Percentiles rank a stretch among this genome's conserved stretches.
Conservation (phyloP, 345 rosid species). For the Sonneratia caseolaris region DNA sequence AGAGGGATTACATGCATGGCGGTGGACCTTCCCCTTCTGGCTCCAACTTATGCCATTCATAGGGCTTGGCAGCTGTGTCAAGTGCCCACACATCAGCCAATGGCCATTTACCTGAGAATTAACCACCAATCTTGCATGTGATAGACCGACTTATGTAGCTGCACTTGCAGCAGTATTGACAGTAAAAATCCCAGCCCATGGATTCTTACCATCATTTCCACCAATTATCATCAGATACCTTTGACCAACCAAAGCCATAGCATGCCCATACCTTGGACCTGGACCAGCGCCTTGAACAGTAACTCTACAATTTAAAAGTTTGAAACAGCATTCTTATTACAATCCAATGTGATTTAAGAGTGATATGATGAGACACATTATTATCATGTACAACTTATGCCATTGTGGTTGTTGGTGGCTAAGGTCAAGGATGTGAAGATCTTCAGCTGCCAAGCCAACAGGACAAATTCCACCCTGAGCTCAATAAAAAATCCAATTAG, state of each 20-base stretch:
- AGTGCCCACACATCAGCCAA: constrained; percentile 99
- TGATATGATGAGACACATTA: not conserved
- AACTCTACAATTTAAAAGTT: constrained; percentile 38
- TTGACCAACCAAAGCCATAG: constrained; percentile 98
- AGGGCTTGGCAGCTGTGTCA: constrained; percentile 99
- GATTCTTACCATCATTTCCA: constrained; percentile 84
- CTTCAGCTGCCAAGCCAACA: constrained; percentile 98
- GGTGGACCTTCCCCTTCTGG: constrained; percentile 99
- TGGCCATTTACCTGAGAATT: constrained; percentile 75
- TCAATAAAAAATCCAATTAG: constrained; percentile 3
- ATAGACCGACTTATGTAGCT: not conserved
- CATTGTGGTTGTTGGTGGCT: constrained; percentile 92
- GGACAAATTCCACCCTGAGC: constrained; percentile 98
- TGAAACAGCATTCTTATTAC: constrained; percentile 19
- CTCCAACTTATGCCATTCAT: constrained; percentile 99
- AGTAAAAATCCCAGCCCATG: not conserved
- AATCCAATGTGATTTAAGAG: not conserved
- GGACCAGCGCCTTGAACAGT: constrained; percentile 99
- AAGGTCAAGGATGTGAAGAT: constrained; percentile 97
- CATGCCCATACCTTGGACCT: constrained; percentile 98
- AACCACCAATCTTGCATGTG: not conserved
- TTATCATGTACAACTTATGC: constrained; percentile 57
- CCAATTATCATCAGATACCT: constrained; percentile 99
- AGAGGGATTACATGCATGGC: constrained; percentile 79
- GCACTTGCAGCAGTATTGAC: constrained; percentile 7